phyloP scores from a whole-genome alignment of 768 basidiomycete species.

The Pulveroboletus sp. region DNA sequence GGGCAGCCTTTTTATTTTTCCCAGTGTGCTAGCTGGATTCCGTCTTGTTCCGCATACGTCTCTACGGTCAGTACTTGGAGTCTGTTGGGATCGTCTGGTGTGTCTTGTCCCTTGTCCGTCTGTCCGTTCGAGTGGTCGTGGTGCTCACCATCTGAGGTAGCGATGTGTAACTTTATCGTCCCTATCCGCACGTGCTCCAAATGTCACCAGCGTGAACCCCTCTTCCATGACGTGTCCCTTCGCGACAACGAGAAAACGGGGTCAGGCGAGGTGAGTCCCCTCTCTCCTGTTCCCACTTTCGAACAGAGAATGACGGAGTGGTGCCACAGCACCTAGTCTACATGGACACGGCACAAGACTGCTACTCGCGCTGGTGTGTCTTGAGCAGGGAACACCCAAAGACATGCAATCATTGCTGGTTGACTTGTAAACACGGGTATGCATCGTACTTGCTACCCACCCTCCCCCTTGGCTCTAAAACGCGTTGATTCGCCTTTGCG shows the following conservation, averaged over 20 bases:
- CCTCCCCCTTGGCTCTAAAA: neutral
- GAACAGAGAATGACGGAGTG: neutral
- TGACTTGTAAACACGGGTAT: constrained; percentile 28
- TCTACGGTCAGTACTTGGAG: neutral
- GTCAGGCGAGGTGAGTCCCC: constrained; percentile 16
- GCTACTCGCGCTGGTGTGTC: constrained; percentile 27
- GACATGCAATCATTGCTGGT: constrained; percentile 22
- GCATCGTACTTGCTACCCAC: neutral
- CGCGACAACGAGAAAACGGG: constrained; percentile 17
- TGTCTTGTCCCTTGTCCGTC: neutral
- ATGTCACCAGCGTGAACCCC: constrained; percentile 22
- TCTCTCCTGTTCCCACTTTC: neutral
- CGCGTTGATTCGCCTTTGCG: neutral
- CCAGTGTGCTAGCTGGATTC: neutral
- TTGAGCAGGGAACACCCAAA: constrained; percentile 29
- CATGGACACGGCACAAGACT: constrained; percentile 31
- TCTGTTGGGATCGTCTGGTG: neutral
- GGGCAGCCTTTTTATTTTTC: neutral
- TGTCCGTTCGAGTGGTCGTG: neutral
- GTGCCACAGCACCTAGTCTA: constrained; percentile 14
- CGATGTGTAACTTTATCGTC: constrained; percentile 29
- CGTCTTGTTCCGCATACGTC: neutral
- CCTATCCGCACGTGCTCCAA: constrained; percentile 31
- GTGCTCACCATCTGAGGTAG: constrained; percentile 1
- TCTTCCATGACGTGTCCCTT: constrained; percentile 17